Evolutionary conservation across 148 eudicot species (phyloP), one percentile per base, ranked within the genome.

Genomic region (Fallopia convolvulus): DNA sequence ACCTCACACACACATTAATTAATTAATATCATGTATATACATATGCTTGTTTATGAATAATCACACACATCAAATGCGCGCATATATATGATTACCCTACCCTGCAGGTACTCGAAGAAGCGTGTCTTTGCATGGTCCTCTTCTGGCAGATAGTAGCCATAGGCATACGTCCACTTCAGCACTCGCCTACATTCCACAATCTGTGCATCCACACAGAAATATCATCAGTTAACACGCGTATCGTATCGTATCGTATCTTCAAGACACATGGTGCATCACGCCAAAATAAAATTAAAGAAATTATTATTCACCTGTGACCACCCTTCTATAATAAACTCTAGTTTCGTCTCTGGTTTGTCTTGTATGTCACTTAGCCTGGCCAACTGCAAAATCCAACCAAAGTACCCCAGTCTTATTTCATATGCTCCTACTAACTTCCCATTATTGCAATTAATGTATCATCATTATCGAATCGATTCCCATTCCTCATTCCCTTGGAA

Each of bases 121-220:
- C 84, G 90, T 77, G 87, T 91, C 84, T 88, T 93, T 23, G 88
- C 91, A 72, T 76, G 87, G 81, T 93, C 96, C 65, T 86, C 87
- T 75, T 88, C 96, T 21, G 90, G 88, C 77, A 93, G 82, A 85
- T 93, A 93, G 85, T 81, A 93, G 68, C 98, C 98, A 85, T 93
- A 93, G 1, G 96, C 98, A 80, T 93, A 93, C 44, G 98, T 91
- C 98, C 96, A 93, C 76, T 93, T 93, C 41, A 93, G 80, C 74
- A 93, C 96, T 77, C 98, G 86, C 75, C 98, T 89, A 74, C 98
- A 93, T 87, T 93, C 98, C 77, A 93, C 98, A 80, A 93, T 93
- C 98, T 93, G 92, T 93, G 92, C 80, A 82, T 2, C 65, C 56
- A 50, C 17, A 17, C 0, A 32, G 5, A 60, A 20, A 12, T 21